These are phyloP conservation scores for Streptanthus diversifolius DNA, from an alignment of 345 rosid species.

Conservation along the genomic window DNA sequence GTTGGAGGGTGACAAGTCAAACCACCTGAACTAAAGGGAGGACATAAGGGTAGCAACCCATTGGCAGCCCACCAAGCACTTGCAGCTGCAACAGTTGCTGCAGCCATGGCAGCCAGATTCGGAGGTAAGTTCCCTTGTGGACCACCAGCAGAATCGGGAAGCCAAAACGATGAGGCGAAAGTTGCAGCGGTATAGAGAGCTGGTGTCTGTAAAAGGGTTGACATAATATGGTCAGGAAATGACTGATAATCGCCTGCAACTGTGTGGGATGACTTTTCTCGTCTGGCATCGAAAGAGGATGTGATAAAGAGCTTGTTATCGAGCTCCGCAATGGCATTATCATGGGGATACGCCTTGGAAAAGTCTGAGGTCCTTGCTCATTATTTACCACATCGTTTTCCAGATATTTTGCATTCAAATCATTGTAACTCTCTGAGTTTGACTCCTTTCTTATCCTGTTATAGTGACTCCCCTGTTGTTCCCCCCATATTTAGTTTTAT, in stretches of 20 bases:
- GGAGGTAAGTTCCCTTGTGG: conserved; percentile 52
- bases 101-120: conserved; percentile 69
- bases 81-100: conserved; percentile 94
- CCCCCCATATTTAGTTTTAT: conserved; percentile 20
- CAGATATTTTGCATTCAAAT: conserved; percentile 37
- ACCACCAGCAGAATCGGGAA: conserved; percentile 21
- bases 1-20: conserved; percentile 51
- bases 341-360: conserved; percentile 58
- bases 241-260: conserved; percentile 53
- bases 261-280: conserved; percentile 40
- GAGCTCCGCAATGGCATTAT: conserved; percentile 55
- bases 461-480: conserved; percentile 43
- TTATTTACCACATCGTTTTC: conserved; percentile 28
- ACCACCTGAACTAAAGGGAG: conserved; percentile 58
- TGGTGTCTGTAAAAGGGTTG: conserved; percentile 76
- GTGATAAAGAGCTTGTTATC: conserved; percentile 43
- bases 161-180: conserved; percentile 73
- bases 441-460: conserved; percentile 45
- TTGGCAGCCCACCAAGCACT: conserved; percentile 99
- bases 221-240: conserved; percentile 67
- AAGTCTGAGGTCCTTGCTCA: conserved; percentile 46
- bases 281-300: conserved; percentile 45
- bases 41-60: conserved; percentile 73
- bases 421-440: conserved; percentile 38
- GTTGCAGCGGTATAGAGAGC: conserved; percentile 81